Percentiles rank a stretch among this genome's conserved stretches.
Evolutionary conservation across 352 stramenopile species (phyloP).

Genomic region (Phytophthora pseudosyringae): DNA sequence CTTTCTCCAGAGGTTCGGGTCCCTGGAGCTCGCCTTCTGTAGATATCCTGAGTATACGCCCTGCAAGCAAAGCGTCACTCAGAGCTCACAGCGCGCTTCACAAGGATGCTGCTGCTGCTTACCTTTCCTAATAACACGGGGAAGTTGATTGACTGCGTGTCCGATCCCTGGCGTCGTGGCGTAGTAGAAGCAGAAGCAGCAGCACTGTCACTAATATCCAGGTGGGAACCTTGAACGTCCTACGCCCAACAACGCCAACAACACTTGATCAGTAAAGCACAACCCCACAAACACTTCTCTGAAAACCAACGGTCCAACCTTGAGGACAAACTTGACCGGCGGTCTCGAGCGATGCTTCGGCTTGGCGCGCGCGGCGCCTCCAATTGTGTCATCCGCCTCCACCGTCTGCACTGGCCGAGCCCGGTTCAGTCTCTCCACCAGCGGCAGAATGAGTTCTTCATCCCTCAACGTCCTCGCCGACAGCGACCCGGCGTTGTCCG

Average conservation of each 20-base stretch:
- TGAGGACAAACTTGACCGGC: slow-evolving; percentile 85
- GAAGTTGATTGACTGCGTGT: slow-evolving; percentile 65
- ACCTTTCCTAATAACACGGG: slow-evolving; percentile 79
- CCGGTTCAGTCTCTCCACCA: slow-evolving; percentile 74
- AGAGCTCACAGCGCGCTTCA: neutral
- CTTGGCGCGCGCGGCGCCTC: slow-evolving; percentile 50
- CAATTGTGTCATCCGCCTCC: slow-evolving; percentile 59
- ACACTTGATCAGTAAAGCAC: slow-evolving; percentile 13
- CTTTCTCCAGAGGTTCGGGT: slow-evolving; percentile 82
- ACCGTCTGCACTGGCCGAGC: slow-evolving; percentile 41
- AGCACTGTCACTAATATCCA: slow-evolving; percentile 68
- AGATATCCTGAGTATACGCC: slow-evolving; percentile 80
- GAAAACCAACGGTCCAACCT: slow-evolving; percentile 38
- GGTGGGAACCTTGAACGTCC: slow-evolving; percentile 72
- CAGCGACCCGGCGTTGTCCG: slow-evolving; percentile 57
- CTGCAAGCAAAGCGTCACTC: slow-evolving; percentile 30
- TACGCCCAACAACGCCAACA: slow-evolving; percentile 23
- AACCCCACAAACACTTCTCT: neutral
- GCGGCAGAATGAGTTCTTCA: slow-evolving; percentile 77
- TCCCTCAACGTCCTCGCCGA: slow-evolving; percentile 78
- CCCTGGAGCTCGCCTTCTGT: slow-evolving; percentile 83
- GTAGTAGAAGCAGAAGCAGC: slow-evolving; percentile 7
- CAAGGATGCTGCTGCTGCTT: slow-evolving; percentile 4
- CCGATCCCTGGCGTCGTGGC: slow-evolving; percentile 28
- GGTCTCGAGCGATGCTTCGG: slow-evolving; percentile 65